Evolutionary conservation across 1,139 yeast genomes (phyloP).

Genomic region (Lodderomyces pseudojiufengensis): DNA sequence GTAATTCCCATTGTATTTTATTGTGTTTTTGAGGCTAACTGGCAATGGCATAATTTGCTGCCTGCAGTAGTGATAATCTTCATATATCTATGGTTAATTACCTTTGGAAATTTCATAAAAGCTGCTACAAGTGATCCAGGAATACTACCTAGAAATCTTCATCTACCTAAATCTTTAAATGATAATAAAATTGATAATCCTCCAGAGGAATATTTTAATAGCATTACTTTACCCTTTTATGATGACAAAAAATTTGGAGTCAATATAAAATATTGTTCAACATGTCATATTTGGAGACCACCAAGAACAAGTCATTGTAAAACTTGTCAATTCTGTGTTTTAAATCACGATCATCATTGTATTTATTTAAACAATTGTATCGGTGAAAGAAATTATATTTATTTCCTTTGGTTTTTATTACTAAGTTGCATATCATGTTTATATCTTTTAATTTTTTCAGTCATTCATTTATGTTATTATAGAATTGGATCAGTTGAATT

Average conservation of each 20-base stretch:
- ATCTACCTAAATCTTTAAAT: conserved; percentile 37
- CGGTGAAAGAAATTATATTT: conserved; percentile 31
- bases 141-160: conserved; percentile 63
- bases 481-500: conserved; percentile 7
- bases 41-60: conserved; percentile 56
- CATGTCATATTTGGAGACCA: conserved; percentile 49
- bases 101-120: conserved; percentile 45
- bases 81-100: conserved; percentile 53
- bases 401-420: conserved; percentile 40
- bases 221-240: conserved; percentile 51
- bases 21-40: conserved; percentile 42
- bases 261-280: conserved; percentile 42
- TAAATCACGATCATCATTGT: conserved; percentile 44
- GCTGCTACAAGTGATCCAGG: conserved; percentile 72
- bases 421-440: conserved; percentile 21
- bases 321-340: conserved; percentile 42
- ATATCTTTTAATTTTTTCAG: conserved; percentile 22
- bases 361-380: conserved; percentile 40
- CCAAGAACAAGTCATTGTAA: conserved; percentile 44
- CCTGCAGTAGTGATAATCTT: conserved; percentile 59
- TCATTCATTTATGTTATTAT: conserved; percentile 29
- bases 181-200: conserved; percentile 13
- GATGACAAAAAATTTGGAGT: conserved; percentile 23
- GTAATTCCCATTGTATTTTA: conserved; percentile 49
- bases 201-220: conserved; percentile 64